A percentile compares a stretch with the other conserved stretches of the same genome.
Evolutionary conservation across 2,329 filamentous ascomycete genomes (phyloP).

Genomic region (Rhynchosporium agropyri): DNA sequence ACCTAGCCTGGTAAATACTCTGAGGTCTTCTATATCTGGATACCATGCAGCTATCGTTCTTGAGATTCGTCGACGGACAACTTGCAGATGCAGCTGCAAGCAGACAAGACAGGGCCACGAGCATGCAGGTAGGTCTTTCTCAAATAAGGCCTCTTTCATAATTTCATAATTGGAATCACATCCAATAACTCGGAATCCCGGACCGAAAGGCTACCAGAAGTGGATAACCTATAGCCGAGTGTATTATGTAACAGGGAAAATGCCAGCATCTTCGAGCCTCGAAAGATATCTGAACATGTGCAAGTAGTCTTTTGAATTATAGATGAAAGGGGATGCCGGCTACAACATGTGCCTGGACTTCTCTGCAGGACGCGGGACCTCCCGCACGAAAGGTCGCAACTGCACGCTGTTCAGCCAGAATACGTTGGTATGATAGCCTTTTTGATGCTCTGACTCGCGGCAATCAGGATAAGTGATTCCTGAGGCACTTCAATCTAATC

Average conservation of each 20-base stretch:
- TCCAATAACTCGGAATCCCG: slow-evolving; percentile 14
- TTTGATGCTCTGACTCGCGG: slow-evolving; percentile 8
- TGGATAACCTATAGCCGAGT: slow-evolving; percentile 5
- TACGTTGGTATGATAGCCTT: slow-evolving; percentile 9
- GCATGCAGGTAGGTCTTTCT: background rate
- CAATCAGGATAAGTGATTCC: slow-evolving; percentile 13
- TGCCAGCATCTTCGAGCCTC: background rate
- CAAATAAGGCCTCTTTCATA: slow-evolving; percentile 10
- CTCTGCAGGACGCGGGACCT: slow-evolving; percentile 12
- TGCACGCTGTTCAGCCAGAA: slow-evolving; percentile 10
- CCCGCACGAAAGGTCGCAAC: slow-evolving; percentile 8
- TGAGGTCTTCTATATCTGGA: slow-evolving; percentile 6
- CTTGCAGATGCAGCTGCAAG: slow-evolving; percentile 8
- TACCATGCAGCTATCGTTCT: slow-evolving; percentile 9
- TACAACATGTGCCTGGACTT: slow-evolving; percentile 13
- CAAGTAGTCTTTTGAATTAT: slow-evolving; percentile 1
- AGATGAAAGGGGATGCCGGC: slow-evolving; percentile 13
- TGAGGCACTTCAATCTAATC: slow-evolving; percentile 4
- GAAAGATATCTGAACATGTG: background rate
- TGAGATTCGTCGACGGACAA: slow-evolving; percentile 9
- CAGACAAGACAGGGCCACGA: slow-evolving; percentile 1
- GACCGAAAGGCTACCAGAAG: slow-evolving; percentile 5
- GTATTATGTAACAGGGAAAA: background rate
- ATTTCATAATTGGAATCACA: slow-evolving; percentile 3
- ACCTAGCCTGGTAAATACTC: slow-evolving; percentile 9